Conservation (phyloP, 345 rosid genomes). For the Eucalyptus victrix region DNA sequence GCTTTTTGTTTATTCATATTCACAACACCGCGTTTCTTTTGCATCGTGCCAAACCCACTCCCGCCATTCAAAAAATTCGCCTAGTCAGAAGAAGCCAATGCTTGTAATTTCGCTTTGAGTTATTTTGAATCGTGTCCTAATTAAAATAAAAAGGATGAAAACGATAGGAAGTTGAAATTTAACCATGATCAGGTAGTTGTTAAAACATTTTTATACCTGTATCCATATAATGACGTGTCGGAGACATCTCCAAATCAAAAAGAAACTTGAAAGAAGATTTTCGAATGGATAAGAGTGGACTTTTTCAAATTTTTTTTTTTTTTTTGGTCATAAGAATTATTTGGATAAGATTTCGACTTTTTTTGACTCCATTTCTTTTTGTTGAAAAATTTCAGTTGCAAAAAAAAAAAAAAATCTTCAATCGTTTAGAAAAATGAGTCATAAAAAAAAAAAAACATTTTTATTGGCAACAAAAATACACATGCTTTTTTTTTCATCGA, state of each 20-base stretch:
- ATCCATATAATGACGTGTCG: not conserved
- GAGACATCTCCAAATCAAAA: not conserved
- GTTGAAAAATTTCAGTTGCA: not conserved
- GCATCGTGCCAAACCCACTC: not conserved
- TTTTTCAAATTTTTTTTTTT: not conserved
- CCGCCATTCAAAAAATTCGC: not conserved
- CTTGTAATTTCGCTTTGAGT: not conserved
- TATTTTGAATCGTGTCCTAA: not conserved
- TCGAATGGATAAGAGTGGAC: not conserved
- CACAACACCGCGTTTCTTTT: not conserved
- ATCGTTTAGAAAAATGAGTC: not conserved
- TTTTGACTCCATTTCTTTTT: not conserved
- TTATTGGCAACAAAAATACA: not conserved
- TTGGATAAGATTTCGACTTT: not conserved
- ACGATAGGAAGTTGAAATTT: not conserved
- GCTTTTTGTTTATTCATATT: not conserved
- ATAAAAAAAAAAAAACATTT: not conserved
- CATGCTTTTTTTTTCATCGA: fast-evolving
- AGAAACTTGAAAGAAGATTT: not conserved
- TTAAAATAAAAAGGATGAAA: not conserved
- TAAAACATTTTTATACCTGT: not conserved
- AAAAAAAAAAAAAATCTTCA: not conserved
- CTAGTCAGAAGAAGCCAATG: not conserved
- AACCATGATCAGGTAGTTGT: not conserved
- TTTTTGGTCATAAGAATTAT: not conserved